Conservation (phyloP, 495 filamentous ascomycete species). For the Aspergillus bertholletiae region DNA sequence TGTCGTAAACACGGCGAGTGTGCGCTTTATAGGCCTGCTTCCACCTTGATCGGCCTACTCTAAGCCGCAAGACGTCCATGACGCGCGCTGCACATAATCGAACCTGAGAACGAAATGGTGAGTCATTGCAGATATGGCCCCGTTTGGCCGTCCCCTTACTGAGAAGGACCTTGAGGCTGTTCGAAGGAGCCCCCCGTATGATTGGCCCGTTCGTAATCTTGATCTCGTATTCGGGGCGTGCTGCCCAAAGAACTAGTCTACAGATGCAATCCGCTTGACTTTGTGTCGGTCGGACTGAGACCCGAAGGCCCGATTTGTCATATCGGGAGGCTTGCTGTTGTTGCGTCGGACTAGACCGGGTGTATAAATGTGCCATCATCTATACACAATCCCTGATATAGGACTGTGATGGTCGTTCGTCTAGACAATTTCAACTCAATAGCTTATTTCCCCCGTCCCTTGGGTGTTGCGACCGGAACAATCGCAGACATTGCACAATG, state of each 20-base stretch:
- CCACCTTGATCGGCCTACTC: too few species aligned
- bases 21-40: too few species aligned
- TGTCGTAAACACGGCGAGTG: too few species aligned
- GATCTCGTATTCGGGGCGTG: neutral
- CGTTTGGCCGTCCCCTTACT: too few species aligned
- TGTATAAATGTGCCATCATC: neutral
- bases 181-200: neutral
- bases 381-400: neutral
- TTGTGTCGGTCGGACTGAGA: neutral
- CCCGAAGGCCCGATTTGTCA: neutral
- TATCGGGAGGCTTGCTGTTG: neutral
- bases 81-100: too few species aligned
- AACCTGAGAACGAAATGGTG: too few species aligned
- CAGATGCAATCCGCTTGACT: neutral
- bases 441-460: neutral
- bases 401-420: too few species aligned
- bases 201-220: neutral
- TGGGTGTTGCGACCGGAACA: neutral
- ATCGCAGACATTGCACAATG: neutral
- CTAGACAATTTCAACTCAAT: neutral
- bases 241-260: neutral
- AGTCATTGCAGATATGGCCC: too few species aligned
- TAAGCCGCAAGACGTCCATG: too few species aligned
- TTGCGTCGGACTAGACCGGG: neutral
- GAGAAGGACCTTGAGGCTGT: neutral